Conservation (phyloP, 345 rosid genomes). For the Mangifera indica region DNA sequence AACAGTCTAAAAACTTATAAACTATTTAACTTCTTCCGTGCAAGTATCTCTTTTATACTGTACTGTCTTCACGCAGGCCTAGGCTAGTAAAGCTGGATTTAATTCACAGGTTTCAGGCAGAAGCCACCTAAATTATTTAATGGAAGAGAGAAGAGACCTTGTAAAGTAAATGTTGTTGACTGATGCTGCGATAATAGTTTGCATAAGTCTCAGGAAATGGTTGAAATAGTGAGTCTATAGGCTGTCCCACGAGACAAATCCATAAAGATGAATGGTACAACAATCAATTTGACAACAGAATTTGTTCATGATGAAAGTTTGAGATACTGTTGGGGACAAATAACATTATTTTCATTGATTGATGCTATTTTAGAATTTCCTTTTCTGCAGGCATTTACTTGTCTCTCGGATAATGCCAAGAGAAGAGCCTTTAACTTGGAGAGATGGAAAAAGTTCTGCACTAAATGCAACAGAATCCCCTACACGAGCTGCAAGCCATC, state of each 20-base stretch:
- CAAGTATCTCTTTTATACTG: too few relatives aligned
- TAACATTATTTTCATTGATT: too few relatives aligned
- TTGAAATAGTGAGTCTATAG: background rate
- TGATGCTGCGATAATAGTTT: background rate
- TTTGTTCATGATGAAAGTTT: background rate
- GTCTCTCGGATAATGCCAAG: slow-evolving; percentile 58
- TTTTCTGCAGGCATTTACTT: slow-evolving; percentile 62
- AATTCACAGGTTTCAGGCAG: slow-evolving; percentile 1
- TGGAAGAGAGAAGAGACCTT: background rate
- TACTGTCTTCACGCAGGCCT: background rate
- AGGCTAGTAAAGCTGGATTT: background rate
- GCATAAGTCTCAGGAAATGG: background rate
- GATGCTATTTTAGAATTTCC: too few relatives aligned
- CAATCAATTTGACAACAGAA: slow-evolving; percentile 27
- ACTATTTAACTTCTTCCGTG: too few relatives aligned
- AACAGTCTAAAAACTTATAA: too few relatives aligned
- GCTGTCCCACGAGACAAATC: slow-evolving; percentile 25
- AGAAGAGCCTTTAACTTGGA: slow-evolving; percentile 62
- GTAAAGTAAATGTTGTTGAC: background rate
- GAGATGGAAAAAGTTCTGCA: slow-evolving; percentile 53
- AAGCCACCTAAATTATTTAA: background rate
- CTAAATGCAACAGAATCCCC: slow-evolving; percentile 50
- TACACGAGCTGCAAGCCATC: slow-evolving; percentile 18
- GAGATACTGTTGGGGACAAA: too few relatives aligned
- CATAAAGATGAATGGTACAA: slow-evolving; percentile 17